Percentiles rank a stretch among this genome's conserved stretches.
phyloP scores from a whole-genome alignment of 2,329 filamentous ascomycete species.

The Davidsoniella australis region DNA sequence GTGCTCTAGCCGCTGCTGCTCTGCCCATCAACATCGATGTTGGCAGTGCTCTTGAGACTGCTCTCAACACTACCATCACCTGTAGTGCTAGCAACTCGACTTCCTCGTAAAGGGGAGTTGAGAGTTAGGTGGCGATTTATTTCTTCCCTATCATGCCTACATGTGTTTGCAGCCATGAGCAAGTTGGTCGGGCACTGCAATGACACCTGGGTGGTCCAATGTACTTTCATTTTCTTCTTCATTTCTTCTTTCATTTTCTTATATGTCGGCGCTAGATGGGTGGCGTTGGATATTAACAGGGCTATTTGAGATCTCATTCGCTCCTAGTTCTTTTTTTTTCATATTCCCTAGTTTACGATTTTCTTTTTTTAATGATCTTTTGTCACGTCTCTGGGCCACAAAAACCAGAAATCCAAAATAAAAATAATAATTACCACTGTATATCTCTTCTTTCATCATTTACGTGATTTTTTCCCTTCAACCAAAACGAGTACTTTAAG shows the following conservation, averaged over 20 bases:
- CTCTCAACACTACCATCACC: slow-evolving; percentile 17
- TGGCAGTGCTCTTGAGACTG: slow-evolving; percentile 23
- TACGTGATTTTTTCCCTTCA: too few species aligned
- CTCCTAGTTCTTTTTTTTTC: slow-evolving; percentile 1
- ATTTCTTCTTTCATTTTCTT: neutral
- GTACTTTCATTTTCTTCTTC: too few species aligned
- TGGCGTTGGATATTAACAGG: neutral
- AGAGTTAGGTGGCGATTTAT: neutral
- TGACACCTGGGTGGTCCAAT: too few species aligned
- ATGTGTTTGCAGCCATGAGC: too few species aligned
- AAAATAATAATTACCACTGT: too few species aligned
- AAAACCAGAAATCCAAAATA: too few species aligned
- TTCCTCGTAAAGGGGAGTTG: neutral
- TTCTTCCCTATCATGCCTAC: too few species aligned
- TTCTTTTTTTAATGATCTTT: neutral
- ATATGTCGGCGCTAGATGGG: neutral
- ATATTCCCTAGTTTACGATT: neutral
- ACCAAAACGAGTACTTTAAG: too few species aligned
- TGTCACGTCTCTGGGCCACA: too few species aligned
- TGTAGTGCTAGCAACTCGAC: slow-evolving; percentile 3
- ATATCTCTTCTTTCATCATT: too few species aligned
- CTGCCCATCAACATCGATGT: slow-evolving; percentile 37
- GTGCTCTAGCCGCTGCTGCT: slow-evolving; percentile 34
- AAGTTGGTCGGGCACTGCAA: too few species aligned
- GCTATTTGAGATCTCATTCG: neutral